Base-by-base conservation (phyloP, 495 filamentous ascomycete genomes). In the Daldinia grandis region DNA sequence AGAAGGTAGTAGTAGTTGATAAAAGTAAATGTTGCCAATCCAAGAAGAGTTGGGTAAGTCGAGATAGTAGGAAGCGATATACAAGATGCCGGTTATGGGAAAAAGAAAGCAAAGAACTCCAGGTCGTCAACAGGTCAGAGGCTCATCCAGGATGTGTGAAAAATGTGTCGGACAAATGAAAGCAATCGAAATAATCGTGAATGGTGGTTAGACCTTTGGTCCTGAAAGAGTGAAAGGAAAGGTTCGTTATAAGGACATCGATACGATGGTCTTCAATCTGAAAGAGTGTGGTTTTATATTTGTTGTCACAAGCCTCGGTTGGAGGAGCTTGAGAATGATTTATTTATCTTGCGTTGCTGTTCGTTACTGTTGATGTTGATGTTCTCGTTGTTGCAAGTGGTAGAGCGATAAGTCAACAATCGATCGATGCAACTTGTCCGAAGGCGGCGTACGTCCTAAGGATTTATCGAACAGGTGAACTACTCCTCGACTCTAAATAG, bases 241-340 rank as follows among this genome's bases (percentile, higher is more conserved):
- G 79, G 81, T 83, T 87, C 84, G 87, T 91, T 89, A 91, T 87
- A 79, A 81, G 81, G 84, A 87, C 88, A 91, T 91, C 83, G 84
- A 84, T 83, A 81, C 86, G 79, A 83, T 78, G 76, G 73, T 71
- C 49, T 69, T 69, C 76, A 74, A 80, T 68, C 54, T 73, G 72
- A 76, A 76, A 78, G 82, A 81, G 78, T 72, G 81, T 76, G 63
- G 77, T 71, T 78, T 74, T 69, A 55, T 72, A 68, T 71, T 67
- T 76, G 78, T 80, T 69, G 75, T 74, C 51, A 74, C 74, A 74
- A 74, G 64, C 69, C 50, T 66, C 30, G 58, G 54, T 58, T 50
- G 61, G 58, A 50, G 60, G 59, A 62, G 60, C 66, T 71, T 61
- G 69, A 49, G 63, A 61, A 55, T 12, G 12, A 12, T 33, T 51